A percentile compares a stretch with the other conserved stretches of the same genome.
Evolutionary conservation across 1,284 basidiomycete species (phyloP).

Genomic region (Boletus coffeatus): DNA sequence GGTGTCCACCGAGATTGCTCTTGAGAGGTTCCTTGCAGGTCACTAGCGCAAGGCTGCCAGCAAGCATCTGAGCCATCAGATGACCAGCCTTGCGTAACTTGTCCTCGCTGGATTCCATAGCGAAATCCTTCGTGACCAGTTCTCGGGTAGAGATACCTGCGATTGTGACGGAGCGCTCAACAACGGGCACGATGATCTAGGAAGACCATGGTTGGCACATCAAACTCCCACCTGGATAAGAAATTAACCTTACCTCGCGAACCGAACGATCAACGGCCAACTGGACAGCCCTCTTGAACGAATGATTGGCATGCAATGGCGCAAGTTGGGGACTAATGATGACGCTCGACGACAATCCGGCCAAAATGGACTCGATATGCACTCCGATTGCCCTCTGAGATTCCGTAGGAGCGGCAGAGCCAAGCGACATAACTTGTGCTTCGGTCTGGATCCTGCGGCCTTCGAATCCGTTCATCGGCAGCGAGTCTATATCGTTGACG

Average conservation of each 20-base stretch:
- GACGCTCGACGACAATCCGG: constrained; percentile 67
- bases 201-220: background rate
- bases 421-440: constrained; percentile 55
- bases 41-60: constrained; percentile 93
- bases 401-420: constrained; percentile 50
- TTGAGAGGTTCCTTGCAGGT: constrained; percentile 98
- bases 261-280: constrained; percentile 93
- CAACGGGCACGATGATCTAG: constrained; percentile 93
- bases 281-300: constrained; percentile 90
- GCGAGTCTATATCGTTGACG: constrained; percentile 61
- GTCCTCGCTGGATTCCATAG: constrained; percentile 88
- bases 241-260: constrained; percentile 63
- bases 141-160: constrained; percentile 97
- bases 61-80: constrained; percentile 95
- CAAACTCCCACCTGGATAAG: background rate
- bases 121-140: constrained; percentile 95
- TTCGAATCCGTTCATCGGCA: constrained; percentile 66
- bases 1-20: constrained; percentile 87
- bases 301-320: constrained; percentile 72
- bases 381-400: constrained; percentile 58
- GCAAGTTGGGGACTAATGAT: constrained; percentile 73
- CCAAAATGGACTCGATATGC: constrained; percentile 78
- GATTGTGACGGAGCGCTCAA: constrained; percentile 99
- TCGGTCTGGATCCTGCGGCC: constrained; percentile 44
- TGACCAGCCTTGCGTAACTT: constrained; percentile 92